Evolutionary conservation across 257 asterid species (phyloP), one percentile per base, ranked within the genome.

Genomic region (Plectranthus barbatus): DNA sequence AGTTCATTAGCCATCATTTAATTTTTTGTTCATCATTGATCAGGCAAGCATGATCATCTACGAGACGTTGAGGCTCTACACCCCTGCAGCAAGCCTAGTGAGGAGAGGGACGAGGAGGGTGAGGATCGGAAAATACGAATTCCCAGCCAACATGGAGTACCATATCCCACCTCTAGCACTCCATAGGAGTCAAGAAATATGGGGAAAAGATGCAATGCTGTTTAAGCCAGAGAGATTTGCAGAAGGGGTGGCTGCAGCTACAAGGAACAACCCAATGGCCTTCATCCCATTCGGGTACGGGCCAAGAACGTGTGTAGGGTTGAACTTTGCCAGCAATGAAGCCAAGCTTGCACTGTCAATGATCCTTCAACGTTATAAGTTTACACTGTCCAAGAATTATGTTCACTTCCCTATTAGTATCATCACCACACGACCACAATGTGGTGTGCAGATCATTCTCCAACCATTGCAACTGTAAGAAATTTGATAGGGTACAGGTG

Each of bases 171-270:
- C 47, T 12, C 59, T 76, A 15, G 72, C 72, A 24, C 64, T 79
- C 1, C 81, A 79, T 34, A 62, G 68, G 41, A 44, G 56, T 41
- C 42, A 21, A 14, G 75, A 76, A 19, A 47, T 73, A 1, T 79
- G 84, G 84, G 84, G 84, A 18, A 26, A 63, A 47, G 81, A 79
- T 67, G 71, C 74, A 53, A 74, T 73, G 17, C 70, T 76, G 3
- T 79, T 76, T 64, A 79, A 63, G 49, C 84, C 84, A 5, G 77
- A 79, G 52, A 69, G 84, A 48, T 79, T 76, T 44, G 74, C 64
- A 40, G 55, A 66, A 37, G 84, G 84, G 40, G 57, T 70, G 5
- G 77, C 76, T 14, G 42, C 56, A 18, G 84, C 84, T 0, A 79
- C 84, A 8, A 58, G 21, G 62, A 79, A 79, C 63, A 79, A 79